Percentiles rank a stretch among this genome's conserved stretches.
Conservation (phyloP, 352 stramenopile genomes). For the Phytophthora ramorum region DNA sequence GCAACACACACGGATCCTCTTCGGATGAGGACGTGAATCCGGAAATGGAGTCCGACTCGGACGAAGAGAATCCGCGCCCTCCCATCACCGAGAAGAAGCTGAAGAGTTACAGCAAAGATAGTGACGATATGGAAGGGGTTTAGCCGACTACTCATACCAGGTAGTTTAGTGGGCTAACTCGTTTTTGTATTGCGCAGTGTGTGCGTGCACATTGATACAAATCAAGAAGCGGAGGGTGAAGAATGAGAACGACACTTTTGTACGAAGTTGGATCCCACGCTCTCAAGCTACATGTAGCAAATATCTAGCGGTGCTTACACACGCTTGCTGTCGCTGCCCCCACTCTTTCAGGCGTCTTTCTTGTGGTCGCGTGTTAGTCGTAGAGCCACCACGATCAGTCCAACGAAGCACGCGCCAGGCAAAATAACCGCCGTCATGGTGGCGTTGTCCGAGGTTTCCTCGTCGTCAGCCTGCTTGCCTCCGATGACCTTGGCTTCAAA, state of each 20-base stretch:
- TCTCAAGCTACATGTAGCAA: slow-evolving; percentile 8
- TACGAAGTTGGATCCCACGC: slow-evolving; percentile 13
- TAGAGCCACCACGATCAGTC: slow-evolving; percentile 56
- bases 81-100: slow-evolving; percentile 46
- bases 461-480: slow-evolving; percentile 36
- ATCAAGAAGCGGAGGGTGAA: background rate
- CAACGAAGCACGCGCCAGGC: slow-evolving; percentile 57
- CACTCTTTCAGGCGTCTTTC: slow-evolving; percentile 60
- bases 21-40: slow-evolving; percentile 60
- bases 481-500: slow-evolving; percentile 49
- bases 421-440: slow-evolving; percentile 52
- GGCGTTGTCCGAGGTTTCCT: slow-evolving; percentile 12
- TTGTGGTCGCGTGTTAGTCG: slow-evolving; percentile 76
- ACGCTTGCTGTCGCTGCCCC: slow-evolving; percentile 3
- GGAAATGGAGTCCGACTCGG: slow-evolving; percentile 66
- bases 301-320: slow-evolving; percentile 14
- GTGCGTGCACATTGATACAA: slow-evolving; percentile 15
- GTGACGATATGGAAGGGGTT: slow-evolving; percentile 60
- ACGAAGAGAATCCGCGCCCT: slow-evolving; percentile 63
- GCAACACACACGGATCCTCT: slow-evolving; percentile 57
- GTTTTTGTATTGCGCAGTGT: slow-evolving; percentile 25
- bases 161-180: slow-evolving; percentile 17
- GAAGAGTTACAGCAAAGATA: slow-evolving; percentile 49
- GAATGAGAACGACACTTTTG: slow-evolving; percentile 25
- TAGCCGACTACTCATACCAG: slow-evolving; percentile 23